Base-by-base conservation (phyloP, 2,329 filamentous ascomycete genomes). In the Aureobasidium sp. region DNA sequence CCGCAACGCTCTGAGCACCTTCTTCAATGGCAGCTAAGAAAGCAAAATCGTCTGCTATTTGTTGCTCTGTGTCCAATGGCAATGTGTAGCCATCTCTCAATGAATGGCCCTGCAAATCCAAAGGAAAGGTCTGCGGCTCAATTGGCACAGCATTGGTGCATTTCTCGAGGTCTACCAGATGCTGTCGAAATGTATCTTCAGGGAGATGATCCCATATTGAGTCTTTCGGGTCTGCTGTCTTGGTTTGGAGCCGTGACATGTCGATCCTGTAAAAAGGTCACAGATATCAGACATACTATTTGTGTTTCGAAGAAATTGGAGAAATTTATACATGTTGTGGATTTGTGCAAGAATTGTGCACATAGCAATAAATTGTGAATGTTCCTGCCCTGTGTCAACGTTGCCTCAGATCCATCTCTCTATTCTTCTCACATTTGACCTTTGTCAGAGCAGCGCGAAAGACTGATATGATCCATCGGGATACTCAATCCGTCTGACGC, bases 11-110 rank as follows among this genome's bases (percentile, higher is more conserved):
- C 7, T 62, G 60, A 6, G 60, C 60, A 10, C 60, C 60, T 20
- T 62, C 60, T 47, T 62, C 50, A 13, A 62, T 44, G 1, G 60
- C 60, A 48, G 50, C 60, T 17, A 62, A 29, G 36, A 51, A 62
- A 12, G 60, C 60, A 41, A 62, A 48, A n/a, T 62, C 60, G 48
- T 62, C 60, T 37, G 60, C 50, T 5, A 56, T 5, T 10, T 56
- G 39, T 9, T 62, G 60, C 20, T 62, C 60, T 5, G 20, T 13
- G 2, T 15, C 10, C n/a, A 62, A 8, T 13, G 60, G 41, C 3
- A 62, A 20, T 1, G 39, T 62, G 23, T 56, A 48, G 12, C 5
- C 7, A 7, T 15, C 20, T 23, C 6, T 20, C 2, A 12, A n/a
- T 23, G 17, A 20, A 44, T 32, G 32, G 1, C 3, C 27, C 1